Base-by-base conservation (phyloP, 1,139 yeast species). In the Blastobotrys capitulatus region DNA sequence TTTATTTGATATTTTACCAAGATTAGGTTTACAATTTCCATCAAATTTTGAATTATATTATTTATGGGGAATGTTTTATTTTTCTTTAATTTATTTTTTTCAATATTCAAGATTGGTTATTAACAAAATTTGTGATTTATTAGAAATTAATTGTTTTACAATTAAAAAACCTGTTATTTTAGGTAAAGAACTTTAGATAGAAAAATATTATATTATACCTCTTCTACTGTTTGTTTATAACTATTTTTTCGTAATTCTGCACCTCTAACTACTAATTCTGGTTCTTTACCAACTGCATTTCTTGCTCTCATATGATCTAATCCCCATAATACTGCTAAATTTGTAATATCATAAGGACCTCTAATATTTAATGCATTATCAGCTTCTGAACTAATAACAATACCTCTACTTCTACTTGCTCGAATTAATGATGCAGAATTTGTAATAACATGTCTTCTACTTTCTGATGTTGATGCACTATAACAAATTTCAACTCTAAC, bases 381-480 rank as follows among this genome's bases (percentile, higher is more conserved):
- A 0, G 95, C 86, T 2, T 96, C 97, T 60, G 94, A 81, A 18
- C 92, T 79, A 6, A 89, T 73, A 4, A 92, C 74, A 20, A 92
- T 65, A 0, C 97, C 97, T 43, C 88, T 76, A 29, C 82, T 78
- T 57, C 97, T 74, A 1, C 95, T 78, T 3, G 96, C 88, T 55
- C 98, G 71, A n/a, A 89, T 76, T 18, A 92, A 74, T 60, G 86
- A 83, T 46, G 86, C 75, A 1, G 83, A 79, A 61, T 88, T 90
- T 44, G 82, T 75, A 45, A 90, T 81, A 58, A 84, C 79, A 48
- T 79, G 79, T 50, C 79, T 73, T 49, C 90, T 72, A 34, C 72
- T 65, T 29, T 63, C 67, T n/a, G 54, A 40, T 8, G 60, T 51
- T 16, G 54, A 42, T 2, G 52, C 48, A 12, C 53, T 48, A 65